Conservation (phyloP, 1,284 basidiomycete genomes). For the Irpex rosettiformis region DNA sequence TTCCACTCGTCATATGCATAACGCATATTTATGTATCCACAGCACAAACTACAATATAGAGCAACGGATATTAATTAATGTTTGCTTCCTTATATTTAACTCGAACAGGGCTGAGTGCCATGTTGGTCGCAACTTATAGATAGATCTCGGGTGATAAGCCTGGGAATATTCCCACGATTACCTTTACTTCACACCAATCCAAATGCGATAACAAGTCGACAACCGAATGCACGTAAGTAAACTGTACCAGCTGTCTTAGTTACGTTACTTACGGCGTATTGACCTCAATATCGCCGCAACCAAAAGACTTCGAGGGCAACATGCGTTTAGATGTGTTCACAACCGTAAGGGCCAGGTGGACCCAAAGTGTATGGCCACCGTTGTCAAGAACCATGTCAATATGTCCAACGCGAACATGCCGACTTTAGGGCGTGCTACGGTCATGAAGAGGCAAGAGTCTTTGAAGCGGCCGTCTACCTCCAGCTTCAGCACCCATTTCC, state of each 20-base stretch:
- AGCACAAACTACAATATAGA: too few species aligned
- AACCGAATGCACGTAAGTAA: not conserved
- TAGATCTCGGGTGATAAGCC: too few species aligned
- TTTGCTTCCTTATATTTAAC: too few species aligned
- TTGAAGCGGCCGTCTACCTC: not conserved
- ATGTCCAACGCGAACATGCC: not conserved
- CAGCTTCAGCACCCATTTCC: not conserved
- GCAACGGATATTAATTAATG: too few species aligned
- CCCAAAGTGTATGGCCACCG: not conserved
- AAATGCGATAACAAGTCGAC: not conserved
- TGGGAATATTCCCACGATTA: not conserved
- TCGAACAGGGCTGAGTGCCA: too few species aligned
- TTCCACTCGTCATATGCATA: too few species aligned
- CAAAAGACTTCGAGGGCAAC: too few species aligned
- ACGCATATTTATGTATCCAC: too few species aligned
- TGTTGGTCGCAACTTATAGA: too few species aligned
- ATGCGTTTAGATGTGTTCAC: not conserved
- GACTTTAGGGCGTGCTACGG: not conserved
- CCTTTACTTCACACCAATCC: not conserved
- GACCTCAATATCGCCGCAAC: not conserved
- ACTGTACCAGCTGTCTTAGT: not conserved
- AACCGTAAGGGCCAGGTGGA: not conserved
- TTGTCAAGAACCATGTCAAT: not conserved
- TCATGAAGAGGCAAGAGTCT: not conserved
- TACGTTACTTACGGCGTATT: not conserved